A percentile compares a stretch with the other conserved stretches of the same genome.
Evolutionary conservation across 306 rosid species (phyloP).

Genomic region (Pyrus pyrifolia): DNA sequence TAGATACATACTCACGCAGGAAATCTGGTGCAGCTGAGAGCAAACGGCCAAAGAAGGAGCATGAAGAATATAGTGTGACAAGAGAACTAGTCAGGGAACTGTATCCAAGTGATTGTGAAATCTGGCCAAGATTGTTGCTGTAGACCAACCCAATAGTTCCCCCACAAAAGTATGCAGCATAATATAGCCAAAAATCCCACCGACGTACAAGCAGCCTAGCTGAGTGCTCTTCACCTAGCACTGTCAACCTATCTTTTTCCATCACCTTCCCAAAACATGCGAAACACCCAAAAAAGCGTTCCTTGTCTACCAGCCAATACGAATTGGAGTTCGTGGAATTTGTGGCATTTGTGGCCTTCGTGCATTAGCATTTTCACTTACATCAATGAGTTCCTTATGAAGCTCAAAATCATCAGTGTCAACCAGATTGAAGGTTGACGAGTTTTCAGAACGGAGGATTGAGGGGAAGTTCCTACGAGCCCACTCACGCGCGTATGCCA

Average conservation of each 20-base stretch:
- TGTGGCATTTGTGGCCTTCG: background rate
- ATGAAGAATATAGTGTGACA: slow-evolving; percentile 70
- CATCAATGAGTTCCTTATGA: slow-evolving; percentile 38
- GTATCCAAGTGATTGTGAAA: slow-evolving; percentile 64
- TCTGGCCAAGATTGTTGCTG: slow-evolving; percentile 83
- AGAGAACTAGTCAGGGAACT: slow-evolving; percentile 45
- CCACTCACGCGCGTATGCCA: slow-evolving; percentile 33
- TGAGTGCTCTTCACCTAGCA: slow-evolving; percentile 65
- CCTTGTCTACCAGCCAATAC: slow-evolving; percentile 14
- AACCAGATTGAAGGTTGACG: slow-evolving; percentile 15
- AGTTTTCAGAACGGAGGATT: slow-evolving; percentile 2
- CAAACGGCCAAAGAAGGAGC: slow-evolving; percentile 83
- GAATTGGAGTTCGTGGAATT: background rate
- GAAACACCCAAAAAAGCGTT: slow-evolving; percentile 12
- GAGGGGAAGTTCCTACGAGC: slow-evolving; percentile 5
- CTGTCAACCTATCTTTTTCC: slow-evolving; percentile 33
- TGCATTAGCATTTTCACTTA: background rate
- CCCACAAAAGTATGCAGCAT: slow-evolving; percentile 64
- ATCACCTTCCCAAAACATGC: slow-evolving; percentile 19
- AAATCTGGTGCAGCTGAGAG: slow-evolving; percentile 78
- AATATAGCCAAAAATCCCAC: slow-evolving; percentile 80
- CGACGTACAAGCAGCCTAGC: slow-evolving; percentile 30
- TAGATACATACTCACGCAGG: slow-evolving; percentile 47
- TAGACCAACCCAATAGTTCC: slow-evolving; percentile 80
- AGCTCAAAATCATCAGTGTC: slow-evolving; percentile 34